Evolutionary conservation across 148 eudicot species (phyloP).

Genomic region (Nepenthes mirabilis): DNA sequence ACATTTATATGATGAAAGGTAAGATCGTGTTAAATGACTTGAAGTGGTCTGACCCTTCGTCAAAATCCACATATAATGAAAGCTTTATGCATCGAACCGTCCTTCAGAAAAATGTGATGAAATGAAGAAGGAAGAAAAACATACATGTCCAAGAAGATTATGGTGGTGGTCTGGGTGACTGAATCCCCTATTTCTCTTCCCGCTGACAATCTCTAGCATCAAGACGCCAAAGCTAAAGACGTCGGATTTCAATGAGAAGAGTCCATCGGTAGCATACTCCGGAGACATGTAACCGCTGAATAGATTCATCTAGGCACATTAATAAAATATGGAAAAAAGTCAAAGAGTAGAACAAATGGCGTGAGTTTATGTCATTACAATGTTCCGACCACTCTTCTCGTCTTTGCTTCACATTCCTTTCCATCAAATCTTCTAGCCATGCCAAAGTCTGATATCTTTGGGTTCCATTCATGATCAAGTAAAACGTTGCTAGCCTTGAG

Average conservation of each 20-base stretch:
- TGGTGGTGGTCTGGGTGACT: neutral
- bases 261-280: constrained; percentile 24
- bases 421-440: constrained; percentile 45
- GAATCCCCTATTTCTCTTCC: neutral
- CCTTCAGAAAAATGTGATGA: no score
- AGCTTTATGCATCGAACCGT: no score
- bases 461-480: constrained; percentile 33
- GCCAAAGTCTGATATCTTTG: constrained; percentile 59
- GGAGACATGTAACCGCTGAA: constrained; percentile 28
- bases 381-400: constrained; percentile 43
- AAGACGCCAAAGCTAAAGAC: constrained; percentile 35
- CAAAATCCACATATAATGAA: no score
- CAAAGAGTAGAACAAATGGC: neutral
- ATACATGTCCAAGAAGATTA: neutral
- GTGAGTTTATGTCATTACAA: constrained; percentile 18
- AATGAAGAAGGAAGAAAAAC: neutral
- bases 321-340: neutral
- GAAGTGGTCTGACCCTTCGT: no score
- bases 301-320: neutral
- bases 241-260: constrained; percentile 21
- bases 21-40: no score
- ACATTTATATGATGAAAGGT: no score
- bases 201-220: constrained; percentile 25
- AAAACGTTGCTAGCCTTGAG: constrained; percentile 44
- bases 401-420: constrained; percentile 32